phyloP scores from a whole-genome alignment of 1,284 basidiomycete genomes.

The Calocybe gambosa region DNA sequence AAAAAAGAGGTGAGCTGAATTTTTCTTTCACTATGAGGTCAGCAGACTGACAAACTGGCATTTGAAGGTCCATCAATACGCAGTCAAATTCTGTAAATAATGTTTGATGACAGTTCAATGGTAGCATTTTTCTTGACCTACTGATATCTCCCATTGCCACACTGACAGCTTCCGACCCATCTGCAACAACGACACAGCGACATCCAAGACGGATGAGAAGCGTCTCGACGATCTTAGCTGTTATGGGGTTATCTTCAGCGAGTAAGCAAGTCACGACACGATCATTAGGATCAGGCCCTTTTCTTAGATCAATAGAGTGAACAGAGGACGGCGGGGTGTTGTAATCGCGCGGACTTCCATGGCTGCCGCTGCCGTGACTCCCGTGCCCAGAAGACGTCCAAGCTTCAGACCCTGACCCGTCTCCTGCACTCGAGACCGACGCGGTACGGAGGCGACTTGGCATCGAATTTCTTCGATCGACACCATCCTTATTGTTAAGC shows the following conservation, averaged over 20 bases:
- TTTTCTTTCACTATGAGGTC: background rate
- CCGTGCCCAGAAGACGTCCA: slow-evolving; percentile 59
- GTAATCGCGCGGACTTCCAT: slow-evolving; percentile 32
- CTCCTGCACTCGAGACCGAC: slow-evolving; percentile 73
- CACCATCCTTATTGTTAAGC: slow-evolving; percentile 66
- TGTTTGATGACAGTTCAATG: slow-evolving; percentile 12
- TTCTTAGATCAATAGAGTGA: slow-evolving; percentile 68
- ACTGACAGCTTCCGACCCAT: slow-evolving; percentile 95
- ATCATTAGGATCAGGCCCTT: slow-evolving; percentile 65
- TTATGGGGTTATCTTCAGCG: slow-evolving; percentile 97
- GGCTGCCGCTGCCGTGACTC: slow-evolving; percentile 33
- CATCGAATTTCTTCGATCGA: slow-evolving; percentile 79
- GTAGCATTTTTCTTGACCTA: slow-evolving; percentile 39
- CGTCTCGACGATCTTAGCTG: slow-evolving; percentile 93
- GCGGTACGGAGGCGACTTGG: slow-evolving; percentile 84
- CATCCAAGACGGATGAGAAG: slow-evolving; percentile 89
- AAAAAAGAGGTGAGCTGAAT: slow-evolving; percentile 19
- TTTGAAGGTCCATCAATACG: slow-evolving; percentile 85
- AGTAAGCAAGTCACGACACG: slow-evolving; percentile 86
- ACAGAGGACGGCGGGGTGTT: slow-evolving; percentile 76
- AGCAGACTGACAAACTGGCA: slow-evolving; percentile 73
- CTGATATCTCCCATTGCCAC: slow-evolving; percentile 96
- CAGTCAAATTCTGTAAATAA: slow-evolving; percentile 69
- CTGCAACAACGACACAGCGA: slow-evolving; percentile 88
- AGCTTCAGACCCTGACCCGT: slow-evolving; percentile 69